Conservation (phyloP, 179 eudicot species). For the Beta macrorhiza region DNA sequence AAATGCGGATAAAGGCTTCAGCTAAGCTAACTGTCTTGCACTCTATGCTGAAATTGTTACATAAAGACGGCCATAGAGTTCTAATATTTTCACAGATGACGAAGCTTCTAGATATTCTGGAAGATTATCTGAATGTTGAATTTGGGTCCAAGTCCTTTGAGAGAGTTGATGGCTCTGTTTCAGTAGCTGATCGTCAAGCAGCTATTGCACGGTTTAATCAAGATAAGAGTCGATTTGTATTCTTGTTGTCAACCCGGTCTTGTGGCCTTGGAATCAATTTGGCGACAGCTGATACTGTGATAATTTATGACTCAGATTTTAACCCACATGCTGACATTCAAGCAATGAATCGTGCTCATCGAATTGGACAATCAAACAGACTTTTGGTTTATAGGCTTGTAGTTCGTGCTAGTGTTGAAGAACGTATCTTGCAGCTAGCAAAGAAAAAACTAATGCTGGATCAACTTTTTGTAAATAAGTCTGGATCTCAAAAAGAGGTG, state of each 20-base stretch:
- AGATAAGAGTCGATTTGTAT: constrained; percentile 90
- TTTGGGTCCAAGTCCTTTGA: constrained; percentile 89
- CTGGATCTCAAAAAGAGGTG: constrained; percentile 94
- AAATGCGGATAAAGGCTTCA: constrained; percentile 98
- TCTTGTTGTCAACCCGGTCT: constrained; percentile 86
- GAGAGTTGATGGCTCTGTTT: constrained; percentile 98
- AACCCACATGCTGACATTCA: constrained; percentile 99
- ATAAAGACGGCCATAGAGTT: constrained; percentile 89
- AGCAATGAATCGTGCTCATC: constrained; percentile 99
- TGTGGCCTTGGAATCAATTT: constrained; percentile 99
- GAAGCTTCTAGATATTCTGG: constrained; percentile 92
- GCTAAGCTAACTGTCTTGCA: constrained; percentile 93
- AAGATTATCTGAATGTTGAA: constrained; percentile 86
- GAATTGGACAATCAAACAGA: constrained; percentile 95
- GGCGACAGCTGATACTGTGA: constrained; percentile 98
- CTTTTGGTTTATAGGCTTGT: constrained; percentile 95
- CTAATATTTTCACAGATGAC: constrained; percentile 99
- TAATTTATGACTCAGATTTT: constrained; percentile 96
- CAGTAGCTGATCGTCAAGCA: constrained; percentile 85
- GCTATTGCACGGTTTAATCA: constrained; percentile 97
- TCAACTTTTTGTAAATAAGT: constrained; percentile 93
- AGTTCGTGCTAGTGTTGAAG: constrained; percentile 99
- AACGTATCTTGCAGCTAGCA: constrained; percentile 96
- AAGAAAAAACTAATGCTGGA: constrained; percentile 97
- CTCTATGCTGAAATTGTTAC: constrained; percentile 83